Evolutionary conservation across 177 flowering plant genomes (phyloP), one percentile per base, ranked within the genome.

Genomic region (Tripterygium wilfordii): DNA sequence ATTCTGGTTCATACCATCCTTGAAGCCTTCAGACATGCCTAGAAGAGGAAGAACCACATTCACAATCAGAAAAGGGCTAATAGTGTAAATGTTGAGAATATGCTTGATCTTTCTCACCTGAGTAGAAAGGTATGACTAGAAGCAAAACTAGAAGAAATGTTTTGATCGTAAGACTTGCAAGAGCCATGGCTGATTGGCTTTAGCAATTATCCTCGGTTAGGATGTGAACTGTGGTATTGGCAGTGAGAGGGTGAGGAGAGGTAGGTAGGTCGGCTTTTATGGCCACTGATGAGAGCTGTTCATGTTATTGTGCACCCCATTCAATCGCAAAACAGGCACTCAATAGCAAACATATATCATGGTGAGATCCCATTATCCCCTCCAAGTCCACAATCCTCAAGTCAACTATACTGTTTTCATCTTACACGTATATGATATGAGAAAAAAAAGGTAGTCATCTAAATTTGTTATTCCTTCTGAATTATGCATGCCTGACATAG

Each of bases 341-440:
- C n/a, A n/a, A n/a, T n/a, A n/a, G n/a, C n/a, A n/a, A n/a, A n/a
- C n/a, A n/a, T n/a, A n/a, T n/a, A 61, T 61, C 55, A 70, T 71
- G 72, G 61, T 61, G 61, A 53, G 16, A 39, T 67, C 66, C n/a
- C 70, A 64, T 54, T 58, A 60, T 2, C 46, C 27, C 47, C 17
- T 31, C 28, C 33, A n/a, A 32, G 45, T 61, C 45, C 61, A 60
- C 67, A 55, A 56, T 15, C 29, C 43, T 40, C 24, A 63, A 69
- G 78, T 76, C 82, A 76, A 76, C 76, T 73, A 31, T 65, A 61
- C 70, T 50, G 56, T 19, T 51, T 50, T 9, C 17, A n/a, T 43
- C 42, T 48, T 10, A 42, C 17, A 25, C n/a, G 6, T 23, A n/a
- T 12, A 42, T 23, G 7, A 24, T 1, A 42, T 23, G 25, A 20